A percentile compares a stretch with the other conserved stretches of the same genome.
phyloP scores from a whole-genome alignment of 2,329 filamentous ascomycete genomes.

The Whalleya microplaca region DNA sequence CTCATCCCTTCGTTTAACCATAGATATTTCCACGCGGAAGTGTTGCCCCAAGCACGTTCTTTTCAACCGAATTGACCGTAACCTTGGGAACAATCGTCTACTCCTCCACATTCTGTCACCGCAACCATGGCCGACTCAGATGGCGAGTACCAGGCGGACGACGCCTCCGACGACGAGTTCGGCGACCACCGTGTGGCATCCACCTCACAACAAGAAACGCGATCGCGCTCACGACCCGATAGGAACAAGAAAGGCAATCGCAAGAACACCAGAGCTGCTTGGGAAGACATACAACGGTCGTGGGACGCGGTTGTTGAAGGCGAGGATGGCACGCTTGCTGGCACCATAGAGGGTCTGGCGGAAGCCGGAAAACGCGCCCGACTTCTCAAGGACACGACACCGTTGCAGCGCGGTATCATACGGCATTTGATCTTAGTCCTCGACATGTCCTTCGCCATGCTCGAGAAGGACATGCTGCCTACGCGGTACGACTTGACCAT shows the following conservation, averaged over 20 bases:
- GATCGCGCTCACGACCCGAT: conserved; percentile 30
- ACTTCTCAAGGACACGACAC: conserved; percentile 89
- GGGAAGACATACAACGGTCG: conserved; percentile 68
- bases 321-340: conserved; percentile 76
- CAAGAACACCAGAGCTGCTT: conserved; percentile 54
- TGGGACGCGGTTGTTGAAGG: conserved; percentile 79
- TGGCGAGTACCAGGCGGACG: conserved; percentile 68
- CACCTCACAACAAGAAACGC: conserved; percentile 32
- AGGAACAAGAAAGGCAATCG: conserved; percentile 38
- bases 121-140: conserved; percentile 71
- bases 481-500: conserved; percentile 83
- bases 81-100: neutral
- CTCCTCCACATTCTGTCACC: neutral
- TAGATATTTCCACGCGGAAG: neutral
- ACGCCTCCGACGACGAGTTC: conserved; percentile 68
- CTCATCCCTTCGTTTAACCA: neutral
- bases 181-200: conserved; percentile 52
- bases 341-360: conserved; percentile 70
- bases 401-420: conserved; percentile 94
- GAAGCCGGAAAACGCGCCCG: conserved; percentile 83
- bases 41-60: neutral
- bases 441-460: conserved; percentile 92
- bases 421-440: conserved; percentile 90
- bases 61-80: neutral
- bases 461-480: conserved; percentile 90